Conservation (phyloP, 768 basidiomycete genomes). For the Calocybe cyanea region DNA sequence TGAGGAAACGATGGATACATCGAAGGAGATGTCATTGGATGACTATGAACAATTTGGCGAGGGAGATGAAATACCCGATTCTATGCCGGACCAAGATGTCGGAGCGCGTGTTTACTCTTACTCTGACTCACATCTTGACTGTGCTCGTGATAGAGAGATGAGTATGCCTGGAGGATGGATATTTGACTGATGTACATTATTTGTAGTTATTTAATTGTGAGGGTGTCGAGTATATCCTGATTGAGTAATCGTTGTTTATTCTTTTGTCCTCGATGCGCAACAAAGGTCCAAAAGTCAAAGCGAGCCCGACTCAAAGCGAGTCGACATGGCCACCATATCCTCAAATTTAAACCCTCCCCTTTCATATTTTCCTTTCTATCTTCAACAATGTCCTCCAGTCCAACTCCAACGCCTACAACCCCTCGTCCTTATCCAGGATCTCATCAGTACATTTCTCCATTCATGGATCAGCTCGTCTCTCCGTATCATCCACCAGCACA, state of each 20-base stretch:
- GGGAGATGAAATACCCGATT: conserved; percentile 32
- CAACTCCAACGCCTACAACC: no score
- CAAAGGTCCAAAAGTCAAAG: background rate
- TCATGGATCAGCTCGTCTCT: conserved; percentile 6
- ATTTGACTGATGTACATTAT: conserved; percentile 9
- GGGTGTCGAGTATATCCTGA: no score
- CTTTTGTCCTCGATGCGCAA: conserved; percentile 5
- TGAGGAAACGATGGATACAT: conserved; percentile 22
- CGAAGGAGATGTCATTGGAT: conserved; percentile 35
- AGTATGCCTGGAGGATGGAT: conserved; percentile 42
- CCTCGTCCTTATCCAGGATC: no score
- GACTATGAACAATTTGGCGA: conserved; percentile 48
- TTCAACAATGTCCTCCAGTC: background rate
- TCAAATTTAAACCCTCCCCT: background rate
- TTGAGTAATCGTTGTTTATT: no score
- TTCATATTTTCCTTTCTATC: background rate
- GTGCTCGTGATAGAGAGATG: conserved; percentile 21
- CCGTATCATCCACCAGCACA: conserved; percentile 1
- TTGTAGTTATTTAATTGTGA: background rate
- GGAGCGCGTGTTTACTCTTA: background rate
- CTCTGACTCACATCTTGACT: conserved; percentile 1
- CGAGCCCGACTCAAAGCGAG: no score
- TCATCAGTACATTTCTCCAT: conserved; percentile 1
- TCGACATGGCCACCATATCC: background rate
- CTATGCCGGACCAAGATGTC: conserved; percentile 13